phyloP scores from a whole-genome alignment of 805 yeast species.

The Torulaspora maleeae region DNA sequence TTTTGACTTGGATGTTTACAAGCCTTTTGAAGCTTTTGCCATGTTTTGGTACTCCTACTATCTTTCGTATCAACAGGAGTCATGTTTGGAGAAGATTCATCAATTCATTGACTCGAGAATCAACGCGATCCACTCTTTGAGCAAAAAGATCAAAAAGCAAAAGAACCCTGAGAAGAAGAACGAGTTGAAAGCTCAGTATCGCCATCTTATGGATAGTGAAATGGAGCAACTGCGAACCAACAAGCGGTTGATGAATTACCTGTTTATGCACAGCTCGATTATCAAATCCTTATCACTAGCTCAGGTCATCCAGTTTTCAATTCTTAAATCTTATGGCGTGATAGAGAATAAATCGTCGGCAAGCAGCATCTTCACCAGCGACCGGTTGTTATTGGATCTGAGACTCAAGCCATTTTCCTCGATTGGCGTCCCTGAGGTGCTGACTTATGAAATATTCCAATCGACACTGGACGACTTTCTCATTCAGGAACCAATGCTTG shows the following conservation, averaged over 20 bases:
- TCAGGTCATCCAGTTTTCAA: slow-evolving; percentile 35
- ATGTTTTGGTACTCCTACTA: slow-evolving; percentile 66
- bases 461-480: slow-evolving; percentile 22
- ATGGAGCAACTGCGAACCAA: slow-evolving; percentile 37
- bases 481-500: slow-evolving; percentile 20
- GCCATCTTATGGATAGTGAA: slow-evolving; percentile 31
- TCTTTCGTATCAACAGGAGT: slow-evolving; percentile 46
- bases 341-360: slow-evolving; percentile 27
- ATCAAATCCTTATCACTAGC: slow-evolving; percentile 32
- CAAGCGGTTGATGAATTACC: slow-evolving; percentile 25
- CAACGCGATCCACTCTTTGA: slow-evolving; percentile 33
- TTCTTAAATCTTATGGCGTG: slow-evolving; percentile 24
- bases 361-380: slow-evolving; percentile 27
- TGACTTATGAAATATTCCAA: slow-evolving; percentile 39
- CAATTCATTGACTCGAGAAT: slow-evolving; percentile 35
- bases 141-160: slow-evolving; percentile 42
- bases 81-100: slow-evolving; percentile 38
- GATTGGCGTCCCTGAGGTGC: slow-evolving; percentile 71
- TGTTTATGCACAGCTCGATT: slow-evolving; percentile 23
- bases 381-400: slow-evolving; percentile 43
- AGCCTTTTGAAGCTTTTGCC: slow-evolving; percentile 59
- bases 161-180: slow-evolving; percentile 50
- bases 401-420: slow-evolving; percentile 77
- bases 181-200: slow-evolving; percentile 36
- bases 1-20: slow-evolving; percentile 68